These are phyloP conservation scores for Fusarium oligoseptatum DNA, from an alignment of 2,329 filamentous ascomycete genomes.

Conservation along the genomic window DNA sequence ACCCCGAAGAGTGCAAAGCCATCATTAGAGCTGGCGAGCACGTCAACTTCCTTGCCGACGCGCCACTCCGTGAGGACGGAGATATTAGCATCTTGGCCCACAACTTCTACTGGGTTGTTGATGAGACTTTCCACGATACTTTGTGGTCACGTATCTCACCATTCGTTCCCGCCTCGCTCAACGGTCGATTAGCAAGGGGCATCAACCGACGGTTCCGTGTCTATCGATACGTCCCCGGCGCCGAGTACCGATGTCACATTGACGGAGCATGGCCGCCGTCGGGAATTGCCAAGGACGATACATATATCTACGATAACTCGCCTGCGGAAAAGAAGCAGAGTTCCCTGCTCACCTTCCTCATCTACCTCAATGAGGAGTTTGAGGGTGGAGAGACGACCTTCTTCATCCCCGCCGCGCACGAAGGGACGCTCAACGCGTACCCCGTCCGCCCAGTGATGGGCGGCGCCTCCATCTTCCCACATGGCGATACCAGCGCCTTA, in stretches of 20 bases:
- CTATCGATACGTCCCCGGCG: slow-evolving; percentile 79
- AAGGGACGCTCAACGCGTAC: slow-evolving; percentile 78
- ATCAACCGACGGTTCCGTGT: slow-evolving; percentile 79
- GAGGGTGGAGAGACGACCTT: slow-evolving; percentile 79
- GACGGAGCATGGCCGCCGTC: slow-evolving; percentile 81
- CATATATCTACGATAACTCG: slow-evolving; percentile 76
- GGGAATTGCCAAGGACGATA: slow-evolving; percentile 68
- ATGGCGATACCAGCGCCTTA: slow-evolving; percentile 75
- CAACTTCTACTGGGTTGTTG: slow-evolving; percentile 81
- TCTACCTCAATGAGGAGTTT: slow-evolving; percentile 80
- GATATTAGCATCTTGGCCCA: slow-evolving; percentile 76
- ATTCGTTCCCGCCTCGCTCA: slow-evolving; percentile 68
- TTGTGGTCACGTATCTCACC: slow-evolving; percentile 72
- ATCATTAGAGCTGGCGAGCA: slow-evolving; percentile 77
- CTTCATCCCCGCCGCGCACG: slow-evolving; percentile 73
- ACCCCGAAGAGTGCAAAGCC: slow-evolving; percentile 71
- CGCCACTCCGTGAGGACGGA: slow-evolving; percentile 74
- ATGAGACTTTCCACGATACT: slow-evolving; percentile 71
- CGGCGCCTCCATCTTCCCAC: slow-evolving; percentile 76
- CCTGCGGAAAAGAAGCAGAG: slow-evolving; percentile 71
- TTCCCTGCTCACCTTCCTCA: slow-evolving; percentile 76
- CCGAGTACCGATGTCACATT: slow-evolving; percentile 79
- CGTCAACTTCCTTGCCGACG: slow-evolving; percentile 76
- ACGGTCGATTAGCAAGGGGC: slow-evolving; percentile 70
- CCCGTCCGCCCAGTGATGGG: slow-evolving; percentile 78